Conservation (phyloP, 345 rosid genomes). For the Laguncularia racemosa region DNA sequence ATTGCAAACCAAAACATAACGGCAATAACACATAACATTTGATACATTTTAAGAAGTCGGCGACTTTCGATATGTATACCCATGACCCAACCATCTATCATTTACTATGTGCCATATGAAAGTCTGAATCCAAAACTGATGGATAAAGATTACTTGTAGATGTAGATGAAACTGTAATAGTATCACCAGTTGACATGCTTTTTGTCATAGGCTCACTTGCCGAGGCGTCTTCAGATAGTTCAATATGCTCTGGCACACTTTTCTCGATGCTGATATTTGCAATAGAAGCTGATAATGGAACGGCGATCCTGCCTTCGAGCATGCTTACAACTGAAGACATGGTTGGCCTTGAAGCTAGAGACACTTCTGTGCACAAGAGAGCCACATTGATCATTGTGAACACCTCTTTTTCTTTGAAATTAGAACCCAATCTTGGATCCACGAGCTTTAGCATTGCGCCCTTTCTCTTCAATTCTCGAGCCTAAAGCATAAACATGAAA, state of each 20-base stretch:
- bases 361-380: conserved; percentile 10
- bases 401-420: conserved; percentile 10
- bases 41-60: too few relatives aligned
- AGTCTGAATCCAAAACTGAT: background rate
- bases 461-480: conserved; percentile 10
- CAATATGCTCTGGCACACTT: conserved; percentile 6
- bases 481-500: conserved; percentile 6
- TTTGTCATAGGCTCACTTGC: conserved; percentile 6
- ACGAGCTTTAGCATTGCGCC: conserved; percentile 12
- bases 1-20: too few relatives aligned
- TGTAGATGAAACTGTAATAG: conserved; percentile 15
- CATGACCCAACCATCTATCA: too few relatives aligned
- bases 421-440: conserved; percentile 12
- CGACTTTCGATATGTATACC: too few relatives aligned
- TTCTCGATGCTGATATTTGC: background rate
- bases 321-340: conserved; percentile 23
- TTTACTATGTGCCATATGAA: background rate
- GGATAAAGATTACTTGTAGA: conserved; percentile 22
- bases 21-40: too few relatives aligned
- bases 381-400: conserved; percentile 17
- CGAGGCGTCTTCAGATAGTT: conserved; percentile 26
- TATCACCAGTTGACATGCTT: conserved; percentile 15
- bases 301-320: conserved; percentile 14
- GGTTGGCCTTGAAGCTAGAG: conserved; percentile 12
- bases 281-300: background rate